Percentiles rank a stretch among this genome's conserved stretches.
Conservation (phyloP, 768 basidiomycete species). For the Kondoa subrosea region DNA sequence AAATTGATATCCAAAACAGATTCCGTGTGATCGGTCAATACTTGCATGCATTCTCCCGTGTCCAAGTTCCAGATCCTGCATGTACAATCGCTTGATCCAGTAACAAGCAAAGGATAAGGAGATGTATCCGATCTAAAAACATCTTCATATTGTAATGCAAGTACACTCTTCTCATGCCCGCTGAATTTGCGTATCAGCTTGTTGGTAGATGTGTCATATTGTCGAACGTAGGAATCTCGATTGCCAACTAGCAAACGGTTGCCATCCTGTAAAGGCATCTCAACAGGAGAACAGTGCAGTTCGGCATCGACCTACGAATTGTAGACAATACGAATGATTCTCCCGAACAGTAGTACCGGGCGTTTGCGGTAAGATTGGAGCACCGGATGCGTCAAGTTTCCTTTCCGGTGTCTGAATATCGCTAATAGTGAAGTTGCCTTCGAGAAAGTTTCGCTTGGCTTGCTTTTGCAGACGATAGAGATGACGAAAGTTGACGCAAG, state of each 20-base stretch:
- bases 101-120: constrained; percentile 66
- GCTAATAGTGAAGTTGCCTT: neutral
- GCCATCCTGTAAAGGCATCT: too few relatives aligned
- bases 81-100: constrained; percentile 91
- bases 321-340: neutral
- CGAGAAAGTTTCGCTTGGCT: neutral
- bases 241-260: neutral
- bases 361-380: neutral
- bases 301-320: too few relatives aligned
- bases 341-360: neutral
- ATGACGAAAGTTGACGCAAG: neutral
- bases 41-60: constrained; percentile 42
- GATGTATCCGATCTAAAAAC: neutral
- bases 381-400: neutral
- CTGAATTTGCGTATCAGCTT: neutral
- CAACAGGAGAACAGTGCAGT: too few relatives aligned
- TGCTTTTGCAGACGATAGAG: neutral
- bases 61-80: constrained; percentile 93
- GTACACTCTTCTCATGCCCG: neutral
- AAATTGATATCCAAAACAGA: neutral
- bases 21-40: neutral
- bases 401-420: neutral
- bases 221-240: neutral
- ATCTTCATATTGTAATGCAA: neutral
- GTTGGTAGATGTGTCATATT: neutral